Evolutionary conservation across 768 basidiomycete species (phyloP).

Genomic region (Kwoniella shandongensis): DNA sequence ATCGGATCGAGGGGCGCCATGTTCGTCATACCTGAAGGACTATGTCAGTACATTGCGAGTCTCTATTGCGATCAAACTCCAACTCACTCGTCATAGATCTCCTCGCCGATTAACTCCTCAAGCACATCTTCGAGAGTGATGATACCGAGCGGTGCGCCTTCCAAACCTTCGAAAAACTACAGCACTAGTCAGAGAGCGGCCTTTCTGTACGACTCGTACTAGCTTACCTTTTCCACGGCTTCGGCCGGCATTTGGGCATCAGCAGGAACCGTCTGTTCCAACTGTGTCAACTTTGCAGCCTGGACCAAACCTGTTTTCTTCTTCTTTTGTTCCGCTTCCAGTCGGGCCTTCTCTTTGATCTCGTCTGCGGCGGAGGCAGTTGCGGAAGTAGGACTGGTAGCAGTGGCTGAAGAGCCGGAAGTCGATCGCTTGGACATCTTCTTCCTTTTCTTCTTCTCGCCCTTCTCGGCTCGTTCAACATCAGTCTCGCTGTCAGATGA

Average conservation of each 20-base stretch:
- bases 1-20: constrained; percentile 58
- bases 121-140: constrained; percentile 91
- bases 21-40: constrained; percentile 58
- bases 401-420: constrained; percentile 7
- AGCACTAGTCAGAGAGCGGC: background rate
- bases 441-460: constrained; percentile 40
- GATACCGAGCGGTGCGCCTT: constrained; percentile 85
- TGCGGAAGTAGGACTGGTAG: constrained; percentile 8
- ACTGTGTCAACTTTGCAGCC: constrained; percentile 48
- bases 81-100: constrained; percentile 82
- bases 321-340: constrained; percentile 21
- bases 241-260: constrained; percentile 78
- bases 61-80: background rate
- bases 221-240: constrained; percentile 68
- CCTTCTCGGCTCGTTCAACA: constrained; percentile 35
- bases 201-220: background rate
- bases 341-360: constrained; percentile 19
- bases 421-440: constrained; percentile 15
- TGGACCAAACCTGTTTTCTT: constrained; percentile 42
- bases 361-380: constrained; percentile 17
- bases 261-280: constrained; percentile 84
- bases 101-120: constrained; percentile 90
- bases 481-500: constrained; percentile 25
- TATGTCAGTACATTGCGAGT: background rate
- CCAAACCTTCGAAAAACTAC: constrained; percentile 76